phyloP scores from a whole-genome alignment of 306 rosid genomes.

The Gastrolobium villosum region DNA sequence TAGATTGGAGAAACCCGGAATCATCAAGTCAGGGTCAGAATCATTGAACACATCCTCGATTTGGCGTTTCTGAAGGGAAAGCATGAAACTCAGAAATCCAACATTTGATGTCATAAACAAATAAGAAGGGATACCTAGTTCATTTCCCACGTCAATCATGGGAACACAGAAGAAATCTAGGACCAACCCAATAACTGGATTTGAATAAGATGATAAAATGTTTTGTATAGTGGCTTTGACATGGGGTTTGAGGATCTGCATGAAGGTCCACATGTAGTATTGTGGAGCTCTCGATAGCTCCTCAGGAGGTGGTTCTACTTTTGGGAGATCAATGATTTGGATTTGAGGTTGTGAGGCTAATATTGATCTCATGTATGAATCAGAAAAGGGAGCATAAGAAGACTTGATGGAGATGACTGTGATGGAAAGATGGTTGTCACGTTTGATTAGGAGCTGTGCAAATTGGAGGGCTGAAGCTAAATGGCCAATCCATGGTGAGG shows the following conservation, averaged over 20 bases:
- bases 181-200: slow-evolving; percentile 52
- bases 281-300: too few species aligned
- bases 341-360: slow-evolving; percentile 53
- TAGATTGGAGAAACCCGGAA: slow-evolving; percentile 57
- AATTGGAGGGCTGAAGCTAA: slow-evolving; percentile 59
- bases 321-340: slow-evolving; percentile 61
- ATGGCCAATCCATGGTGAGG: slow-evolving; percentile 64
- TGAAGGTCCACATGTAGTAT: slow-evolving; percentile 39
- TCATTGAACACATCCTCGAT: slow-evolving; percentile 45
- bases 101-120: slow-evolving; percentile 56
- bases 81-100: slow-evolving; percentile 53
- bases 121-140: slow-evolving; percentile 62
- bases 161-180: slow-evolving; percentile 63
- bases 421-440: slow-evolving; percentile 49
- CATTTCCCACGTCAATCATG: slow-evolving; percentile 62
- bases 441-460: slow-evolving; percentile 54
- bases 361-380: slow-evolving; percentile 56
- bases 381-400: slow-evolving; percentile 37
- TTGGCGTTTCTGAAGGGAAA: slow-evolving; percentile 48
- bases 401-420: slow-evolving; percentile 61
- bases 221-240: slow-evolving; percentile 44
- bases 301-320: slow-evolving; percentile 51
- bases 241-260: slow-evolving; percentile 51
- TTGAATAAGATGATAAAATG: slow-evolving; percentile 47
- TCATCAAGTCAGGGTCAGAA: slow-evolving; percentile 47